phyloP scores from a whole-genome alignment of 495 filamentous ascomycete genomes.

The Chlorociboria aeruginascens region DNA sequence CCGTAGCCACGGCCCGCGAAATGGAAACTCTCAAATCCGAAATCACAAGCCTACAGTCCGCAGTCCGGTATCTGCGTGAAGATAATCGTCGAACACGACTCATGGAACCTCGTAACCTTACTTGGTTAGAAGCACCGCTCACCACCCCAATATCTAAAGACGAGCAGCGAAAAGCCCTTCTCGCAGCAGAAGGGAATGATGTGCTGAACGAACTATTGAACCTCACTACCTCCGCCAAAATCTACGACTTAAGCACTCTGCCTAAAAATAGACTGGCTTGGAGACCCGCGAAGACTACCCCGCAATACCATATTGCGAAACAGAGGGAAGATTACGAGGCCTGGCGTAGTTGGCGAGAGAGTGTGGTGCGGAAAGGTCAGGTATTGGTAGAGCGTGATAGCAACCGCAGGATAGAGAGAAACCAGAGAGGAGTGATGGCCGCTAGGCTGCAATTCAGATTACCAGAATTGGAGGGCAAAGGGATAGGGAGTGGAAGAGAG shows the following conservation, averaged over 20 bases:
- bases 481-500: conserved; percentile 14
- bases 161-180: conserved; percentile 44
- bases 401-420: conserved; percentile 16
- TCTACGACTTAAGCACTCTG: conserved; percentile 40
- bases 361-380: conserved; percentile 31
- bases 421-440: conserved; percentile 25
- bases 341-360: conserved; percentile 48
- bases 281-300: conserved; percentile 46
- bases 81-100: conserved; percentile 59
- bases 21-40: conserved; percentile 61
- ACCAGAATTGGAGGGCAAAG: conserved; percentile 28
- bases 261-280: conserved; percentile 44
- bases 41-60: conserved; percentile 57
- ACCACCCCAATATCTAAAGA: conserved; percentile 32
- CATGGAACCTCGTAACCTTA: conserved; percentile 45
- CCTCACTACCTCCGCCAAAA: conserved; percentile 44
- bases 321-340: conserved; percentile 49
- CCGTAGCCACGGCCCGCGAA: conserved; percentile 59
- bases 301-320: conserved; percentile 45
- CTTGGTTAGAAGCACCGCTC: conserved; percentile 59
- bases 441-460: conserved; percentile 35
- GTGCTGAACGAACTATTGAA: conserved; percentile 60
- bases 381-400: conserved; percentile 20
- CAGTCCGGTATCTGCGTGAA: conserved; percentile 67
- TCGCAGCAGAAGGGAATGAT: conserved; percentile 56